phyloP scores from a whole-genome alignment of 139 green algal genomes.

The Nannochloris sp. region DNA sequence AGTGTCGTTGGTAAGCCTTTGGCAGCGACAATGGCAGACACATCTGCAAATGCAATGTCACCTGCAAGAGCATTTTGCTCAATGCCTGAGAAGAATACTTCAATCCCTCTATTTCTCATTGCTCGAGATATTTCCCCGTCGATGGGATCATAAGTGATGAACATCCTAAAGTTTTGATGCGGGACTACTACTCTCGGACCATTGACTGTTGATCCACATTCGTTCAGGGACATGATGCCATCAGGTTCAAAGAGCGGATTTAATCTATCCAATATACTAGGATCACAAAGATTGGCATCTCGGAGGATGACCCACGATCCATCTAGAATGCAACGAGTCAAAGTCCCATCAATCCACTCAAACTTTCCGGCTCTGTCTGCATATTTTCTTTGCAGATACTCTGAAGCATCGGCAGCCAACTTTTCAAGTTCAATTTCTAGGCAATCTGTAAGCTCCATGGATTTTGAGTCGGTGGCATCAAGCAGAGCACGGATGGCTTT shows the following conservation, averaged over 20 bases:
- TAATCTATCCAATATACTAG: constrained; percentile 92
- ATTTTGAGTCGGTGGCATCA: constrained; percentile 1
- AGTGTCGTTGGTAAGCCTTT: too few relatives aligned
- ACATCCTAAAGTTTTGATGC: constrained; percentile 89
- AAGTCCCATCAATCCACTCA: constrained; percentile 93
- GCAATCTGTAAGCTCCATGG: constrained; percentile 10
- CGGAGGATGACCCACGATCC: constrained; percentile 94
- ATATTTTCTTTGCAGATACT: not conserved
- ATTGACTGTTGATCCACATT: constrained; percentile 51
- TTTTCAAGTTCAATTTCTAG: constrained; percentile 26
- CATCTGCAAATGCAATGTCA: too few relatives aligned
- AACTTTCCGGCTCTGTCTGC: constrained; percentile 62
- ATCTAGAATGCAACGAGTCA: constrained; percentile 69
- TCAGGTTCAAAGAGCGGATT: constrained; percentile 92
- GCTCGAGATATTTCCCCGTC: constrained; percentile 90
- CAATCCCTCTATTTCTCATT: constrained; percentile 95
- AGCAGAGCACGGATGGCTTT: not conserved
- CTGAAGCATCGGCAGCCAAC: constrained; percentile 17
- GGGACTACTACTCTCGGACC: constrained; percentile 59
- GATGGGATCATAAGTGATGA: constrained; percentile 81
- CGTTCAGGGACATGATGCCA: constrained; percentile 80
- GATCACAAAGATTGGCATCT: constrained; percentile 92
- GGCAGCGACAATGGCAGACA: too few relatives aligned
- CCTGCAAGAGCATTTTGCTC: not conserved
- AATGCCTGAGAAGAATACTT: constrained; percentile 70